phyloP scores from a whole-genome alignment of 352 stramenopile species.

The Sclerospora graminicola region DNA sequence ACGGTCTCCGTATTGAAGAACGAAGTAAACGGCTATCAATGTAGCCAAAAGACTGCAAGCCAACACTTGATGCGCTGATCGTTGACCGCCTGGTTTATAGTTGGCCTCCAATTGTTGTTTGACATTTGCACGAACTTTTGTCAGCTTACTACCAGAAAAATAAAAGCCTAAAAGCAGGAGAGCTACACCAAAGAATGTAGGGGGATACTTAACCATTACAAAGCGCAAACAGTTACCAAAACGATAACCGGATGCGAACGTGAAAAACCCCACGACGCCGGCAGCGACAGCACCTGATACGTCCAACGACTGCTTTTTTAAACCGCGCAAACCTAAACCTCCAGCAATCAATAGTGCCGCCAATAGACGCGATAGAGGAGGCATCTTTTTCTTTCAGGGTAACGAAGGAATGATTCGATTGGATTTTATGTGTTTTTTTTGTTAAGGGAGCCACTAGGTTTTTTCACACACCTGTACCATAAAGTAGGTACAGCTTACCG shows the following conservation, averaged over 20 bases:
- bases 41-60: constrained; percentile 62
- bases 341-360: constrained; percentile 35
- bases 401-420: no score
- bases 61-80: constrained; percentile 65
- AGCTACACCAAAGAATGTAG: no score
- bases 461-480: no score
- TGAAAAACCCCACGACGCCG: constrained; percentile 55
- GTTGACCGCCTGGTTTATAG: constrained; percentile 74
- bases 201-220: no score
- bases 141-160: constrained; percentile 79
- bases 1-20: constrained; percentile 28
- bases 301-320: constrained; percentile 64
- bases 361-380: constrained; percentile 21
- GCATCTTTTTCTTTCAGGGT: no score
- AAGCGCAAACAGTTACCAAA: constrained; percentile 50
- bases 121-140: constrained; percentile 44
- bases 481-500: no score
- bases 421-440: no score
- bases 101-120: constrained; percentile 62
- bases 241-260: constrained; percentile 49
- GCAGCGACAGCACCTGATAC: constrained; percentile 44
- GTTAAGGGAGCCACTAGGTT: no score
- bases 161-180: constrained; percentile 78
- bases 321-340: constrained; percentile 31
- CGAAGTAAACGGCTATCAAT: constrained; percentile 47